Conservation (phyloP, 2,329 filamentous ascomycete species). For the Penicillium sp. region DNA sequence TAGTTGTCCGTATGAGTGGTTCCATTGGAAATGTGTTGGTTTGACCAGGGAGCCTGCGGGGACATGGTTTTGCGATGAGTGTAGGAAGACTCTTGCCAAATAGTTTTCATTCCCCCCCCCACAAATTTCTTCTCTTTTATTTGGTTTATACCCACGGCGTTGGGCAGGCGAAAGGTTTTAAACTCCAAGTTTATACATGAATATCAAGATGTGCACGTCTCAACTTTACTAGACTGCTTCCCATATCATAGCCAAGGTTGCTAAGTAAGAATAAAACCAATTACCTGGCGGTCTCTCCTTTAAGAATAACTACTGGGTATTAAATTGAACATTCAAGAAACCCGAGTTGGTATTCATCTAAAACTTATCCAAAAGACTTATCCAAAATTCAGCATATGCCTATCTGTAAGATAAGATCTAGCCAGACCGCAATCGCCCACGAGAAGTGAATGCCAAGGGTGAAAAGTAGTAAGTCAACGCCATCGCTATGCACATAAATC, state of each 20-base stretch:
- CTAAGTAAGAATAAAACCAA: not conserved
- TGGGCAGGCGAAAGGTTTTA: not conserved
- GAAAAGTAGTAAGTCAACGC: conserved; percentile 29
- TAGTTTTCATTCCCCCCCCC: too few species aligned
- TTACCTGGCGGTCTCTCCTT: not conserved
- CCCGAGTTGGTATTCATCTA: not conserved
- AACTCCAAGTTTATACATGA: not conserved
- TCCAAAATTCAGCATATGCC: not conserved
- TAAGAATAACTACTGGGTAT: too few species aligned
- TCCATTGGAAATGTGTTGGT: conserved; percentile 65
- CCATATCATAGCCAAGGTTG: not conserved
- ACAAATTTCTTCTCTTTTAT: not conserved
- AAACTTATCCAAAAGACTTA: not conserved
- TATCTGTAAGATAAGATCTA: not conserved
- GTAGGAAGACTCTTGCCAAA: conserved; percentile 43
- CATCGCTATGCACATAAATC: conserved; percentile 40
- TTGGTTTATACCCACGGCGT: conserved; percentile 19
- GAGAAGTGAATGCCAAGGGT: not conserved
- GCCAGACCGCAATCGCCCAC: conserved; percentile 1
- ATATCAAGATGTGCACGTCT: not conserved
- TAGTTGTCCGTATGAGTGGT: conserved; percentile 65
- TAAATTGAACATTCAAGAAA: not conserved
- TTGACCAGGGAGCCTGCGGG: conserved; percentile 60
- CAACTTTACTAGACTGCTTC: not conserved
- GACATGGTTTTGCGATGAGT: conserved; percentile 59